Conservation (phyloP, 1,284 basidiomycete species). For the Boletus hoseneyae region DNA sequence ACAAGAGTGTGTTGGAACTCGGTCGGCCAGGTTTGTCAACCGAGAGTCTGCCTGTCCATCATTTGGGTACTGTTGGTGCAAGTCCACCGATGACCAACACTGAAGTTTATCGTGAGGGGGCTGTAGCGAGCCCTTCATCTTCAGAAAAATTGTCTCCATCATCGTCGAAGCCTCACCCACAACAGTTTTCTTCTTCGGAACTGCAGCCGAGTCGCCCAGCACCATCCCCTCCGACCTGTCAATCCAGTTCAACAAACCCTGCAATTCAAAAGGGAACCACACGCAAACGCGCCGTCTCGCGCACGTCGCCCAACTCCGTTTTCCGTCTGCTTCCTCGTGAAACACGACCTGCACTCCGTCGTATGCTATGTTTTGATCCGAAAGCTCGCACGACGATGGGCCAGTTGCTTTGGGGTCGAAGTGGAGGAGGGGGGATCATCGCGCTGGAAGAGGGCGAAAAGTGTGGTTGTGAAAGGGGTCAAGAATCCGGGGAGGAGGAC, state of each 20-base stretch:
- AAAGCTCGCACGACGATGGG: constrained; percentile 87
- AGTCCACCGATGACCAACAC: constrained; percentile 7
- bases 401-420: constrained; percentile 84
- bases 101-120: neutral
- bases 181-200: constrained; percentile 18
- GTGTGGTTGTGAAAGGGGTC: constrained; percentile 62
- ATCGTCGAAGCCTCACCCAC: constrained; percentile 10
- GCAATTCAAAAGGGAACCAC: constrained; percentile 26
- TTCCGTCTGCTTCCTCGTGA: constrained; percentile 97
- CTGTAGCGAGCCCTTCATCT: constrained; percentile 8
- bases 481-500: constrained; percentile 28
- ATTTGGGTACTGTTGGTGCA: neutral
- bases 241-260: constrained; percentile 11
- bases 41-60: constrained; percentile 27
- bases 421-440: constrained; percentile 70
- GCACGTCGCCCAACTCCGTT: constrained; percentile 91
- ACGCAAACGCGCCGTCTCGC: constrained; percentile 59
- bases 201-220: constrained; percentile 21
- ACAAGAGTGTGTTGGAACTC: constrained; percentile 31
- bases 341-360: constrained; percentile 80
- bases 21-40: constrained; percentile 31
- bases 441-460: constrained; percentile 32
- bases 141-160: constrained; percentile 19
- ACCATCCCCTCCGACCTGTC: constrained; percentile 18
- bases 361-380: constrained; percentile 94